Conservation (phyloP, 768 basidiomycete species). For the Tulasnella sp. region DNA sequence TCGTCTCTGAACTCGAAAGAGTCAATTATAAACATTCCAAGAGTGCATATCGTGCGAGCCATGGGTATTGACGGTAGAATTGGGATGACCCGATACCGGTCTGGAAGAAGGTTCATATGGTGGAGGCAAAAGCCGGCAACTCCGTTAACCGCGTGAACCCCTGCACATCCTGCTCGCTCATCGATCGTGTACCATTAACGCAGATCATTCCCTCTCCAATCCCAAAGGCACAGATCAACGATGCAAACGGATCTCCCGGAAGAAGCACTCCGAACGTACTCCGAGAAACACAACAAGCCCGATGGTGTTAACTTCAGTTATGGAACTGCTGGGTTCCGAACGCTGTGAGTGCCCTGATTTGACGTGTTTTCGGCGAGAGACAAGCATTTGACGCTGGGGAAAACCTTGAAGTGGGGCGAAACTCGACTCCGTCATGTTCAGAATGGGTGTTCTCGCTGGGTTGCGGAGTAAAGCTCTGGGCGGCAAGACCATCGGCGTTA, state of each 20-base stretch:
- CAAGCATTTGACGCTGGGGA: constrained; percentile 29
- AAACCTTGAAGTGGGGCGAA: constrained; percentile 52
- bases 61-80: neutral
- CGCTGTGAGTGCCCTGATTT: constrained; percentile 55
- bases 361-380: constrained; percentile 8
- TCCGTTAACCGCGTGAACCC: neutral
- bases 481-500: constrained; percentile 90
- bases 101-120: neutral
- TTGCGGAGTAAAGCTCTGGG: constrained; percentile 88
- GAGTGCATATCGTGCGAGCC: constrained; percentile 33
- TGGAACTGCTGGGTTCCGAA: constrained; percentile 94
- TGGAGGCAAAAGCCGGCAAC: neutral
- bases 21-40: constrained; percentile 91
- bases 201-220: neutral
- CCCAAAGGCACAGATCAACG: neutral
- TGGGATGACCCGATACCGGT: neutral
- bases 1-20: constrained; percentile 62
- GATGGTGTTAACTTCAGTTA: constrained; percentile 68
- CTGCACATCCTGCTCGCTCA: neutral
- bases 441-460: constrained; percentile 85
- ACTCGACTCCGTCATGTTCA: constrained; percentile 89
- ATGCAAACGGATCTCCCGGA: neutral
- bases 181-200: neutral
- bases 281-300: constrained; percentile 61
- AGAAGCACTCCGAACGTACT: constrained; percentile 41